A percentile compares a stretch with the other conserved stretches of the same genome.
These are phyloP conservation scores for Shiraia sp. DNA, from an alignment of 2,329 filamentous ascomycete species.

Conservation along the genomic window DNA sequence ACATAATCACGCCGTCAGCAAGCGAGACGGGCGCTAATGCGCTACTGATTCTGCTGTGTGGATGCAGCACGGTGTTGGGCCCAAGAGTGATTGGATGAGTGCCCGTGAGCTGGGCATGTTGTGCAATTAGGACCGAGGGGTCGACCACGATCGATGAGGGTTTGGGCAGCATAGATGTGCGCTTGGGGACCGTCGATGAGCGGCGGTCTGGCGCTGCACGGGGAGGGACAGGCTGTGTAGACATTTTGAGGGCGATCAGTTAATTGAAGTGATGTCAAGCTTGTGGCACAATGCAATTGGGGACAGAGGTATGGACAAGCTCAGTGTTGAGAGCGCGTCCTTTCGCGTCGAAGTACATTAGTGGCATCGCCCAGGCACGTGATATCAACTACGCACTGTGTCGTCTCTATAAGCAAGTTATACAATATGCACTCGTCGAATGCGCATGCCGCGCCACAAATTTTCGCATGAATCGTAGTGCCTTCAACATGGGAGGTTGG, in stretches of 20 bases:
- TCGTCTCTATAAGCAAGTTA: no score
- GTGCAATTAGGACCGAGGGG: conserved; percentile 52
- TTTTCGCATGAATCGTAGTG: no score
- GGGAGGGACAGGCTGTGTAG: conserved; percentile 20
- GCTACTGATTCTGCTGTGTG: conserved; percentile 64
- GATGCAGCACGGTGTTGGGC: conserved; percentile 81
- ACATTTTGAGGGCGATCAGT: conserved; percentile 16
- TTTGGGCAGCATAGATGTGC: conserved; percentile 43
- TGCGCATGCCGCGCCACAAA: no score
- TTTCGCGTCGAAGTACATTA: no score
- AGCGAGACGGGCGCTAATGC: conserved; percentile 48
- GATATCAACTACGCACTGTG: no score
- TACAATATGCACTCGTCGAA: no score
- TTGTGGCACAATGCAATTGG: conserved; percentile 3
- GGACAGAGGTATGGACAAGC: no score
- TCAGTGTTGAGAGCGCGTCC: no score
- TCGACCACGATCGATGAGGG: conserved; percentile 48
- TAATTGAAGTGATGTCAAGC: background rate
- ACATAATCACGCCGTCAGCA: conserved; percentile 68
- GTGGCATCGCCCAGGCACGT: no score
- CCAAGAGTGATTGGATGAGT: conserved; percentile 78
- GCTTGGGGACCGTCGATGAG: conserved; percentile 39
- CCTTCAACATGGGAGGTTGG: no score
- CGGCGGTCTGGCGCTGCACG: conserved; percentile 29
- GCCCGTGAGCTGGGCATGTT: conserved; percentile 61